These are phyloP conservation scores for Suhomyces guaymorum DNA, from an alignment of 1,139 yeast genomes.

Conservation along the genomic window DNA sequence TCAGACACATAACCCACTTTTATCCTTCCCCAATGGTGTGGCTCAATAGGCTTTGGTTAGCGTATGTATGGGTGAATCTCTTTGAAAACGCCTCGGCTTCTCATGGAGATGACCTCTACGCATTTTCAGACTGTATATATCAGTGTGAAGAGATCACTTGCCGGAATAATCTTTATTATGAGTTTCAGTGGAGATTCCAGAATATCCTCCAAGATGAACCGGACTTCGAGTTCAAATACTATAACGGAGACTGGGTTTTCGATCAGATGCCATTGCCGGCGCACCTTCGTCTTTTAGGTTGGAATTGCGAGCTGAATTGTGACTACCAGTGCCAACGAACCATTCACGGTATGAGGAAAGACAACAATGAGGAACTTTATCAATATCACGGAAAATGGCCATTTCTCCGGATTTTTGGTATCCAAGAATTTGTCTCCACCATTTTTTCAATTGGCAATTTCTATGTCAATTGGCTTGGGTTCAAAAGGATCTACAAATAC, in stretches of 20 bases:
- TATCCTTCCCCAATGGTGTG: not conserved
- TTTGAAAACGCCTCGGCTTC: constrained; percentile 45
- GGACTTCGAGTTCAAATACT: constrained; percentile 24
- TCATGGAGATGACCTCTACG: constrained; percentile 75
- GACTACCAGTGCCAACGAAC: constrained; percentile 88
- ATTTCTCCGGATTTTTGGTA: constrained; percentile 66
- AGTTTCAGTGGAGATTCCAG: constrained; percentile 15
- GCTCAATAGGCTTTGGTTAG: constrained; percentile 1
- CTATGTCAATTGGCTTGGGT: constrained; percentile 70
- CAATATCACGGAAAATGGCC: constrained; percentile 99
- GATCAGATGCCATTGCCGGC: constrained; percentile 40
- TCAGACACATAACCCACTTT: not conserved
- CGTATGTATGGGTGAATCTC: constrained; percentile 2
- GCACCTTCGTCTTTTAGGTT: constrained; percentile 52
- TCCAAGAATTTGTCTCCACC: constrained; percentile 84
- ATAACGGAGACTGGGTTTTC: constrained; percentile 38
- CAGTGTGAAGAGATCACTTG: constrained; percentile 58
- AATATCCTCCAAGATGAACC: constrained; percentile 19
- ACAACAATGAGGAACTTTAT: constrained; percentile 50
- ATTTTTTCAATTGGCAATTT: constrained; percentile 80
- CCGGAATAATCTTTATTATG: constrained; percentile 31
- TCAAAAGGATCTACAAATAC: constrained; percentile 32
- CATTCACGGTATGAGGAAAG: constrained; percentile 57
- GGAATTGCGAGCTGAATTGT: constrained; percentile 85
- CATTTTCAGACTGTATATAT: constrained; percentile 63